Evolutionary conservation across 805 yeast species (phyloP), one percentile per base, ranked within the genome.

Genomic region (Millerago galiae): DNA sequence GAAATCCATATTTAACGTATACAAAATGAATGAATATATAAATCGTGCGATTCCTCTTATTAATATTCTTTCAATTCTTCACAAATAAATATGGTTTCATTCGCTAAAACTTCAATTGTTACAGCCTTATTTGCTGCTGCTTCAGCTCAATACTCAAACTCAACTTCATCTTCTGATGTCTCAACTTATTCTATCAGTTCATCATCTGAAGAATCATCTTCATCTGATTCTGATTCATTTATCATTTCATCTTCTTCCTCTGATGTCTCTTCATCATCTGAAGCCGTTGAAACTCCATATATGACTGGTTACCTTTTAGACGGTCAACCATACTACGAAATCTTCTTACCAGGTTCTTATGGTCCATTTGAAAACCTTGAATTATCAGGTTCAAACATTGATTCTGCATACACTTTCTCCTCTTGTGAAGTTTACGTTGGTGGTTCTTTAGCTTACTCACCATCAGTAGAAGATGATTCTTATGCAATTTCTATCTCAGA

Each of bases 311-410:
- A 45, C 51, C 37, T 53, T 28, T 24, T n/a, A 29, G 46, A 44
- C 24, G 59, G 58, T 42, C 52, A 52, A 48, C 59, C 59, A 53
- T 50, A 50, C 37, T 55, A 49, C 49, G 54, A 55, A 30, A 36
- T 53, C 30, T 35, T 30, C 37, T 40, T 53, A 36, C 59, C 59
- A 53, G 58, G 51, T 43, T 25, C 37, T 14, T 45, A 37, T 30
- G 50, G 51, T 37, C 53, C 55, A 46, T 51, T 51, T 51, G 47
- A 51, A 18, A 39, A 39, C 6, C 46, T 54, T 44, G 49, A 46
- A 25, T 45, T 52, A 17, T 5, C 45, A 36, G 57, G 57, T 43
- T 34, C 47, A 16, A 48, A 51, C 46, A 45, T 49, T 43, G 52
- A 45, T 28, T 25, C 52, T 29, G 39, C 43, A 25, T 51, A 52